A percentile compares a stretch with the other conserved stretches of the same genome.
Evolutionary conservation across 495 filamentous ascomycete genomes (phyloP).

Genomic region (Hypoxylon rickii): DNA sequence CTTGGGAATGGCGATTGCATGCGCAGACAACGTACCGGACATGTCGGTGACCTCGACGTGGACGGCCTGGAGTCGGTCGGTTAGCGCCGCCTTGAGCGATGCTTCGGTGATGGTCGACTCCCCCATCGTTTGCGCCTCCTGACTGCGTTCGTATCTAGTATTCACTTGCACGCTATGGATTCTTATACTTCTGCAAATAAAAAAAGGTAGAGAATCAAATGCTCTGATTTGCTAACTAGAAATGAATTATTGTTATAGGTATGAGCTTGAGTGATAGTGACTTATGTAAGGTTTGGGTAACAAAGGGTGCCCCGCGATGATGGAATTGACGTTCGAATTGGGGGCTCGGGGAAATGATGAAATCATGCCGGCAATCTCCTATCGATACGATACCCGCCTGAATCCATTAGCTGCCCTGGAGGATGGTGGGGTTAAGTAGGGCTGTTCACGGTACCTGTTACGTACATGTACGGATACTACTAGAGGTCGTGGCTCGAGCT

Average conservation of each 20-base stretch:
- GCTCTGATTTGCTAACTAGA: background rate
- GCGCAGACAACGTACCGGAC: slow-evolving; percentile 66
- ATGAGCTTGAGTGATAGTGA: background rate
- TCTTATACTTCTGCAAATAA: too few species aligned
- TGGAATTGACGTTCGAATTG: background rate
- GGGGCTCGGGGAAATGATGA: slow-evolving; percentile 3
- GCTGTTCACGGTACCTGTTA: too few species aligned
- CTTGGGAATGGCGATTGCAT: background rate
- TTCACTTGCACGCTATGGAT: too few species aligned
- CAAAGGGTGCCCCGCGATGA: slow-evolving; percentile 27
- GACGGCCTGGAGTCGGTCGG: slow-evolving; percentile 72
- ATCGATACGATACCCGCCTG: too few species aligned
- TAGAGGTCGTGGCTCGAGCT: too few species aligned
- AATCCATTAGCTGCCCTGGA: too few species aligned
- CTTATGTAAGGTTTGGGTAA: background rate
- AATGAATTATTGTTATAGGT: background rate
- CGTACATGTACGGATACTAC: too few species aligned
- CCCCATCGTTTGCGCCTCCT: slow-evolving; percentile 47
- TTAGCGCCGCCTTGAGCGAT: slow-evolving; percentile 68
- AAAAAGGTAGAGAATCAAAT: too few species aligned
- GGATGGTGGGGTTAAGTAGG: too few species aligned
- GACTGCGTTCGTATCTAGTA: too few species aligned
- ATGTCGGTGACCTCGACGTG: slow-evolving; percentile 93
- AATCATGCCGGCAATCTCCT: slow-evolving; percentile 11
- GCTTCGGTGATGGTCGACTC: slow-evolving; percentile 69